phyloP scores from a whole-genome alignment of 495 filamentous ascomycete genomes.

The Tuber microsphaerosporum region DNA sequence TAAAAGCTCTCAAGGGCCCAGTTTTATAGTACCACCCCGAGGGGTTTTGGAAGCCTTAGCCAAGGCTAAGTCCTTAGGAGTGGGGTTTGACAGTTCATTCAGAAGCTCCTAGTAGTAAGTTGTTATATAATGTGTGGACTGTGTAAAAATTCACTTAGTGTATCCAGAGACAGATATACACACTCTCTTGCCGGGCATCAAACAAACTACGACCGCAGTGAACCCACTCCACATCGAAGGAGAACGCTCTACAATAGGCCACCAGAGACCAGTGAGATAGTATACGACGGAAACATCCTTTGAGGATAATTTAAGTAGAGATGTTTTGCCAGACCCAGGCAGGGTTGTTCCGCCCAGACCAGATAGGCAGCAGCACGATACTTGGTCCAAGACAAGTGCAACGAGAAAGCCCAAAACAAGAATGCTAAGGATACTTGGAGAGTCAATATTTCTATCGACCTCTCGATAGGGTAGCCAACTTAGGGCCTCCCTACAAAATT shows the following conservation, averaged over 20 bases:
- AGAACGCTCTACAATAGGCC: neutral
- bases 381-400: neutral
- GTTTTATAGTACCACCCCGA: neutral
- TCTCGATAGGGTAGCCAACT: neutral
- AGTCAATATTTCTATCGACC: neutral
- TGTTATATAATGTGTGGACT: neutral
- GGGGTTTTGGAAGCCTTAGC: neutral
- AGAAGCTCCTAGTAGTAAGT: too few relatives aligned
- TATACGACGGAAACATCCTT: neutral
- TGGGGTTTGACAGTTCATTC: neutral
- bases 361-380: neutral
- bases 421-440: neutral
- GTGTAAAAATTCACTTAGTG: neutral
- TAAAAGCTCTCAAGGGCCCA: neutral
- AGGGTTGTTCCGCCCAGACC: neutral
- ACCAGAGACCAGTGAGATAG: neutral
- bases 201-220: neutral
- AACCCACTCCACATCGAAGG: neutral
- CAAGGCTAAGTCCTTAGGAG: neutral
- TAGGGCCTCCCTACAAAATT: neutral
- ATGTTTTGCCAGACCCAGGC: neutral
- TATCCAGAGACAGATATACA: neutral
- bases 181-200: neutral
- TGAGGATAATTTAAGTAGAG: neutral
- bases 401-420: neutral